Base-by-base conservation (phyloP, 2,329 filamentous ascomycete species). In the Laburnicola sp. region DNA sequence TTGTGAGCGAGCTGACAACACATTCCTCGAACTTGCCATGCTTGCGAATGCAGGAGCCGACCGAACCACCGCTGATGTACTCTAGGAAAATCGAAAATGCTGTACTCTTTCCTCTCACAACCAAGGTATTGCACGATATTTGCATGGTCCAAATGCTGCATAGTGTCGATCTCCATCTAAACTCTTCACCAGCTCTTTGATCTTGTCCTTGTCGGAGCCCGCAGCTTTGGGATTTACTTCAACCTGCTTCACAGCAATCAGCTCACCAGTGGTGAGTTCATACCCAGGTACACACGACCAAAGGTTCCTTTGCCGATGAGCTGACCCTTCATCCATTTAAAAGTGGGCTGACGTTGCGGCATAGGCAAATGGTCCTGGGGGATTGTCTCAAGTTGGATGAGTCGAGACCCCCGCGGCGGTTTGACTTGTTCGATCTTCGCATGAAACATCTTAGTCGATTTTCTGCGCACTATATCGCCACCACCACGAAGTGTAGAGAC, bases 371-470 rank as follows among this genome's bases (percentile, higher is more conserved):
- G 84, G 59, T 91, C 86, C 62, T 87, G 83, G 1, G 86, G 83
- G 46, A 82, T 80, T 1, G 77, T 78, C 48, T 86, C 84, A 23
- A 86, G 76, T 40, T 82, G 79, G 54, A 82, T 83, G 40, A 86
- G 73, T 30, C 84, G 78, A 48, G 79, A 82, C 37, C 83, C 82
- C 48, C 83, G 76, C 50, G 89, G 86, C 7, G 94, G 92, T 63
- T 89, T 92, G 70, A 99, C 94, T 74, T 99, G 93, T 64, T 97
- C 92, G 66, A 99, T 97, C 66, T 93, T 94, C 58, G 92, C 92
- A 63, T 95, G 93, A 74, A 99, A 99, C 93, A 99, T 97, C 79
- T 99, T 99, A 31, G 94, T 99, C 61, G 92, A 97, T 82, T 97
- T 99, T 45, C 94, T 86, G 2, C 94, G 88, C 69, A 92, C 80